Evolutionary conservation across 164 flowering plant genomes (phyloP).

Genomic region (Berberis thunbergii): DNA sequence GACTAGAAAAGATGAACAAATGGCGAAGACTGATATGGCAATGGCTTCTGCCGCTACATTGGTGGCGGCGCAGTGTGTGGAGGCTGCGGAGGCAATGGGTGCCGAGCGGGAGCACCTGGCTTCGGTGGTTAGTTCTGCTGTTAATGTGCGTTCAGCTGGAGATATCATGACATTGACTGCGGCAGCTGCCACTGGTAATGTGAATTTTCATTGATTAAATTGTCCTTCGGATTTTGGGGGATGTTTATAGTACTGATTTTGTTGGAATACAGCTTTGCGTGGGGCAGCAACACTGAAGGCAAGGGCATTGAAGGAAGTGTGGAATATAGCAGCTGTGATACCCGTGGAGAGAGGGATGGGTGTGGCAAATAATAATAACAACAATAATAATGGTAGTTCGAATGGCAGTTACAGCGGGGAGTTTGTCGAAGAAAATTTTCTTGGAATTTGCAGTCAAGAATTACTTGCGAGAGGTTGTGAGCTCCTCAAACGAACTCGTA

Average conservation of each 20-base stretch:
- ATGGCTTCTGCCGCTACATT: constrained; percentile 92
- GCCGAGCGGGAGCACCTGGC: constrained; percentile 89
- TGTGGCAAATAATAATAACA: constrained; percentile 5
- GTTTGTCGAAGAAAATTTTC: constrained; percentile 72
- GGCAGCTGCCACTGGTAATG: constrained; percentile 86
- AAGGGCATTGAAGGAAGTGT: constrained; percentile 85
- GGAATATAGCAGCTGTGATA: constrained; percentile 88
- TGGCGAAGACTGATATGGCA: constrained; percentile 85
- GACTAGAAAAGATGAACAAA: constrained; percentile 64
- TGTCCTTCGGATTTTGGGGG: not conserved
- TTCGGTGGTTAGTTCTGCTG: constrained; percentile 79
- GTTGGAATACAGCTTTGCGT: constrained; percentile 50
- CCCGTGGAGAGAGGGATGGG: constrained; percentile 71
- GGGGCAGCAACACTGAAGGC: constrained; percentile 96
- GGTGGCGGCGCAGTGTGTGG: constrained; percentile 95
- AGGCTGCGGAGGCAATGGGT: constrained; percentile 93
- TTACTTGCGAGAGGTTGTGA: constrained; percentile 75
- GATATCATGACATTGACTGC: constrained; percentile 94
- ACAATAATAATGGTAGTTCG: constrained; percentile 30
- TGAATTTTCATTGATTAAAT: not conserved
- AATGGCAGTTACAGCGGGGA: constrained; percentile 67
- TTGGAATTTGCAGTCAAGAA: constrained; percentile 75
- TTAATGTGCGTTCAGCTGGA: constrained; percentile 80
- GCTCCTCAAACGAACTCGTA: constrained; percentile 90
- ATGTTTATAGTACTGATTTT: not conserved